Evolutionary conservation across 345 rosid genomes (phyloP).

Genomic region (Salix brachista): DNA sequence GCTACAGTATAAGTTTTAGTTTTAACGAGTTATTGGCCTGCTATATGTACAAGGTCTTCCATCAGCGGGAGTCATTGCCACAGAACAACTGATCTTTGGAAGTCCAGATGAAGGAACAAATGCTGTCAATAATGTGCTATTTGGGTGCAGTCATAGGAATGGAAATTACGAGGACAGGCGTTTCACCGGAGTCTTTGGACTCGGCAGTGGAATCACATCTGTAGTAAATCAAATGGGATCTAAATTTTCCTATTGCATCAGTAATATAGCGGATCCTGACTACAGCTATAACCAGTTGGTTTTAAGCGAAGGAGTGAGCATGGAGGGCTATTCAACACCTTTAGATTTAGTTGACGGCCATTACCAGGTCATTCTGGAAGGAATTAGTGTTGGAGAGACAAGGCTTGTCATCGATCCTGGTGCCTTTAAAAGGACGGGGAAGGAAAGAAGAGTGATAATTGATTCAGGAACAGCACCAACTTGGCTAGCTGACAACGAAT

Average conservation of each 20-base stretch:
- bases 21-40: no score
- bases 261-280: conserved; percentile 35
- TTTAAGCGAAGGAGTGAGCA: conserved; percentile 36
- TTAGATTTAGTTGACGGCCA: conserved; percentile 29
- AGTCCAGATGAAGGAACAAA: conserved; percentile 34
- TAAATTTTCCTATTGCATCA: conserved; percentile 55
- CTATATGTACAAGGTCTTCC: conserved; percentile 30
- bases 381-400: conserved; percentile 42
- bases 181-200: conserved; percentile 45
- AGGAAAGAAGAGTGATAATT: conserved; percentile 35
- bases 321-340: conserved; percentile 52
- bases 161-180: conserved; percentile 26
- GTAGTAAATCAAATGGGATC: conserved; percentile 43
- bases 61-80: conserved; percentile 44
- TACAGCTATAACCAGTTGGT: conserved; percentile 39
- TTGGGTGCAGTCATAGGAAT: conserved; percentile 54
- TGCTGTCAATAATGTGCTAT: conserved; percentile 22
- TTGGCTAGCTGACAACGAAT: conserved; percentile 35
- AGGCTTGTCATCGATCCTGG: conserved; percentile 35
- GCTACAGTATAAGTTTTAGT: no score
- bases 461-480: conserved; percentile 47
- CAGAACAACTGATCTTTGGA: conserved; percentile 38
- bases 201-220: conserved; percentile 39
- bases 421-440: conserved; percentile 20
- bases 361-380: conserved; percentile 44